Evolutionary conservation across 2,329 filamentous ascomycete genomes (phyloP).

Genomic region (Acephala macrosclerotiorum): DNA sequence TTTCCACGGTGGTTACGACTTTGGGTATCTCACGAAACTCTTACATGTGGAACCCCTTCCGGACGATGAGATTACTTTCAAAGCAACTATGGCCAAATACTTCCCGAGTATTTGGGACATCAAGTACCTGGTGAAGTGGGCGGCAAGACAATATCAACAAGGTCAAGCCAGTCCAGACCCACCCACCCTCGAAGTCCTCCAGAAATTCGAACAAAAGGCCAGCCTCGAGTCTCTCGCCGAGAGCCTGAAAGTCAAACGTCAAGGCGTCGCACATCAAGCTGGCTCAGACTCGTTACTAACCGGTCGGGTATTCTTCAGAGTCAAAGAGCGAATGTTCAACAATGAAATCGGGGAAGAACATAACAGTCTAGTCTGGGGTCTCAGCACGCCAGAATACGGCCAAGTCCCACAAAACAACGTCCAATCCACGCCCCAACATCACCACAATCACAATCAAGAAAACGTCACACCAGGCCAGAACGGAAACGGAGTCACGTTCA

Average conservation of each 20-base stretch:
- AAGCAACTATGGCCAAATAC: slow-evolving; percentile 87
- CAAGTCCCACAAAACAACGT: slow-evolving; percentile 49
- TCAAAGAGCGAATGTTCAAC: slow-evolving; percentile 87
- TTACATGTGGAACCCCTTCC: slow-evolving; percentile 84
- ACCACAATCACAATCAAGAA: slow-evolving; percentile 49
- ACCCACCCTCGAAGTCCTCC: slow-evolving; percentile 53
- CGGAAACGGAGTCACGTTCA: slow-evolving; percentile 49
- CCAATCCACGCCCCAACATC: slow-evolving; percentile 44
- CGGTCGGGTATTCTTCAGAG: slow-evolving; percentile 92
- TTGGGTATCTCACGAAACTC: slow-evolving; percentile 95
- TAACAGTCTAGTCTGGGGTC: slow-evolving; percentile 89
- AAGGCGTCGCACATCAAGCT: slow-evolving; percentile 89
- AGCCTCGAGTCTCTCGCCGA: slow-evolving; percentile 94
- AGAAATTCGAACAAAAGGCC: slow-evolving; percentile 87
- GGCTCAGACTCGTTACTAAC: slow-evolving; percentile 94
- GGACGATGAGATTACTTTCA: slow-evolving; percentile 89
- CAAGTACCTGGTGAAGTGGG: slow-evolving; percentile 95
- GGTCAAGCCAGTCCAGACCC: slow-evolving; percentile 70
- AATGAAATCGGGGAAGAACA: slow-evolving; percentile 83
- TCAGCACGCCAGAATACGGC: slow-evolving; percentile 72
- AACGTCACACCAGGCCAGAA: slow-evolving; percentile 60
- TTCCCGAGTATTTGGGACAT: slow-evolving; percentile 96
- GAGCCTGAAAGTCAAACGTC: slow-evolving; percentile 86
- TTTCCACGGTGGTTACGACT: slow-evolving; percentile 98
- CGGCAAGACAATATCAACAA: slow-evolving; percentile 72